phyloP scores from a whole-genome alignment of 2,329 filamentous ascomycete species.

The Microdochium paspali region DNA sequence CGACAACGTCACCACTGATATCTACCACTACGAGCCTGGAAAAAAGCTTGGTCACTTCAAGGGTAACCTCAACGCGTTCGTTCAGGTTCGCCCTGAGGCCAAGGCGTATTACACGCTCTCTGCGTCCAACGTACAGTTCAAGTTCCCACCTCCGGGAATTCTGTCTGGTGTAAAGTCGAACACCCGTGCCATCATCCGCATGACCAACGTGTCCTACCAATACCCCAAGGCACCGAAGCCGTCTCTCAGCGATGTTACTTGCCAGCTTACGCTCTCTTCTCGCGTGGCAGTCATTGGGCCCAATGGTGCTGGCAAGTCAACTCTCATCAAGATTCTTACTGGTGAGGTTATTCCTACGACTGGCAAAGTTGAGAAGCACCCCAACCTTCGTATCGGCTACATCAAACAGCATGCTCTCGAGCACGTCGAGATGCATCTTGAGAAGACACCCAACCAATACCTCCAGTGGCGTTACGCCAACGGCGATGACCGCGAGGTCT shows the following conservation, averaged over 20 bases:
- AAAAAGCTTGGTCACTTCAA: slow-evolving; percentile 90
- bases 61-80: slow-evolving; percentile 76
- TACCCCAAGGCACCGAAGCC: slow-evolving; percentile 87
- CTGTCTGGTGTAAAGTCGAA: slow-evolving; percentile 89
- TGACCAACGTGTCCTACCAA: slow-evolving; percentile 85
- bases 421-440: slow-evolving; percentile 98
- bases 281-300: slow-evolving; percentile 93
- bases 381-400: slow-evolving; percentile 96
- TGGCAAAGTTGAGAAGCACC: slow-evolving; percentile 94
- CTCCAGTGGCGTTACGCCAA: slow-evolving; percentile 97
- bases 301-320: slow-evolving; percentile 97
- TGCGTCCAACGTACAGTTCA: slow-evolving; percentile 83
- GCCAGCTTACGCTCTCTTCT: slow-evolving; percentile 79
- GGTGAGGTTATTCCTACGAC: slow-evolving; percentile 77
- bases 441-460: slow-evolving; percentile 99
- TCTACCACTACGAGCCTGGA: slow-evolving; percentile 92
- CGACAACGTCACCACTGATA: slow-evolving; percentile 95
- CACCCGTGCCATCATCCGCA: slow-evolving; percentile 89
- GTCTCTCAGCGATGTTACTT: slow-evolving; percentile 80
- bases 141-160: slow-evolving; percentile 94
- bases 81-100: slow-evolving; percentile 82
- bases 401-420: slow-evolving; percentile 99
- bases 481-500: slow-evolving; percentile 91
- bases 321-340: slow-evolving; percentile 93
- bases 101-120: slow-evolving; percentile 98